These are phyloP conservation scores for Coemansia erecta DNA, from an alignment of 192 early-diverging fungal genomes.

Conservation along the genomic window DNA sequence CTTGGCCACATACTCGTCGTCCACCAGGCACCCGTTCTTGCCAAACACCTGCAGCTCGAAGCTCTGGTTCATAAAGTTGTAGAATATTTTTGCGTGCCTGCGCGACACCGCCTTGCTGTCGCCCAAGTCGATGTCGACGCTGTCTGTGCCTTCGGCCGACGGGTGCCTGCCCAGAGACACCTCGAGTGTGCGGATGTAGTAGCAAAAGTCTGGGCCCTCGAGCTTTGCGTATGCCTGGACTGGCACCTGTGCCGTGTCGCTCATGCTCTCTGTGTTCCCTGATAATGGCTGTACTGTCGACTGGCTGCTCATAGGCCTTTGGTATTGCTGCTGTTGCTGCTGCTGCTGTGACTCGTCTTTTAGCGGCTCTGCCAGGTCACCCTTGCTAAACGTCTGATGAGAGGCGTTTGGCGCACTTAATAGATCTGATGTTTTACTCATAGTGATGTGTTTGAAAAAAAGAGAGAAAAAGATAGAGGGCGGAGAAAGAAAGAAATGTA, in stretches of 20 bases:
- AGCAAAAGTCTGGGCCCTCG: conserved; percentile 78
- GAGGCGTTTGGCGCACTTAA: too few species aligned
- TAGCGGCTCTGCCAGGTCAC: not conserved
- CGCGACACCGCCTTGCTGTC: conserved; percentile 82
- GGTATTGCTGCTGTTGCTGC: not conserved
- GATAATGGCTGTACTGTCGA: conserved; percentile 8
- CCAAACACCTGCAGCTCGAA: conserved; percentile 88
- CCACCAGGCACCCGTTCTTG: conserved; percentile 87
- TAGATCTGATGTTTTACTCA: too few species aligned
- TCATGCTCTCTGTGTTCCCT: conserved; percentile 6
- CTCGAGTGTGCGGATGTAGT: conserved; percentile 79
- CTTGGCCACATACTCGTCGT: conserved; percentile 74
- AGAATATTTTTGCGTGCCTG: conserved; percentile 79
- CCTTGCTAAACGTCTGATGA: not conserved
- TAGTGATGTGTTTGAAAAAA: not conserved
- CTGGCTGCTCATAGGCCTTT: not conserved
- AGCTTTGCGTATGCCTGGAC: conserved; percentile 91
- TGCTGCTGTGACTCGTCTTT: not conserved
- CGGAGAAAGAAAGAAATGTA: not conserved
- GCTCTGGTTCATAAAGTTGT: conserved; percentile 74
- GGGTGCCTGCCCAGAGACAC: conserved; percentile 75
- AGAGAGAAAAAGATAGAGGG: not conserved
- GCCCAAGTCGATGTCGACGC: conserved; percentile 86
- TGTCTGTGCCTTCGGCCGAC: conserved; percentile 51
- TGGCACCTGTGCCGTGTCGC: conserved; percentile 44